A percentile compares a stretch with the other conserved stretches of the same genome.
Evolutionary conservation across 257 asterid species (phyloP).

Genomic region (Salvia splendens): DNA sequence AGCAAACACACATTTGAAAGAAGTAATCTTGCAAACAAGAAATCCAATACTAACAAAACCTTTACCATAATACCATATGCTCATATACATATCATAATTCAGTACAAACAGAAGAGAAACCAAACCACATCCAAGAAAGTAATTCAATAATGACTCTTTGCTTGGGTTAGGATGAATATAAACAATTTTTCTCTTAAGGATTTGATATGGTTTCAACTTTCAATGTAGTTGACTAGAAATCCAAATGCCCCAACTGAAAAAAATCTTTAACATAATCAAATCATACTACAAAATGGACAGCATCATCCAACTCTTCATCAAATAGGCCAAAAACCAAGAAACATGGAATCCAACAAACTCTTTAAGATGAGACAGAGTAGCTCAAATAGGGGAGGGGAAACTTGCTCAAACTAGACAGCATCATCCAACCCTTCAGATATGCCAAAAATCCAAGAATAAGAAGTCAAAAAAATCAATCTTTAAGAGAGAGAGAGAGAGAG

Average conservation of each 20-base stretch:
- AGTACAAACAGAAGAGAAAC: constrained; percentile 9
- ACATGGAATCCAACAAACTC: no score
- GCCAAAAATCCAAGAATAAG: not conserved
- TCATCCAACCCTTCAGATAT: constrained; percentile 4
- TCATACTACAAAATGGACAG: no score
- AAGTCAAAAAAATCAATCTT: not conserved
- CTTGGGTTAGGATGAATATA: not conserved
- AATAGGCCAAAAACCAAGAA: no score
- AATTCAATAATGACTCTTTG: not conserved
- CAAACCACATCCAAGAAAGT: not conserved
- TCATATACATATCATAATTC: not conserved
- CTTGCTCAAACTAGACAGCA: not conserved
- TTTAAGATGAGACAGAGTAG: no score
- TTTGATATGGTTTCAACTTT: not conserved
- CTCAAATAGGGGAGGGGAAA: not conserved
- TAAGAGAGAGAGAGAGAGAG: not conserved
- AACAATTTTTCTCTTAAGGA: not conserved
- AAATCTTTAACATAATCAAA: no score
- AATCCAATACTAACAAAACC: not conserved
- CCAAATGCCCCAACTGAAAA: not conserved
- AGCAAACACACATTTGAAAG: not conserved
- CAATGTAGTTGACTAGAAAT: not conserved
- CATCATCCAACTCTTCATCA: no score
- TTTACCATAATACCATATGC: constrained; percentile 5
- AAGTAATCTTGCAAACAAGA: not conserved